phyloP scores from a whole-genome alignment of 2,329 filamentous ascomycete species.

The Celoporthe dispersa region DNA sequence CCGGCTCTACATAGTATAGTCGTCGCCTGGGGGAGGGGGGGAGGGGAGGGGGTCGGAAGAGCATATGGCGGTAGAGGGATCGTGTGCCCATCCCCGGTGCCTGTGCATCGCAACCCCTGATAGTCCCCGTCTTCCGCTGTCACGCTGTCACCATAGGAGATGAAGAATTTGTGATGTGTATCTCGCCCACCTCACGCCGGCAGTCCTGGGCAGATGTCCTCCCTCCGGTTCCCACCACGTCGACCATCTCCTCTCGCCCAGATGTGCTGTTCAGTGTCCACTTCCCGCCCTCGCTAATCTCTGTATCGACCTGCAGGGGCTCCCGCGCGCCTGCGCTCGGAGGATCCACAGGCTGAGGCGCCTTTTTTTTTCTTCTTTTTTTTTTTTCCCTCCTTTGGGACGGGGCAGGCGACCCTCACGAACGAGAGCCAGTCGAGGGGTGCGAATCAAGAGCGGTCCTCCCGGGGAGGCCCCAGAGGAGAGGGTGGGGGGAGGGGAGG shows the following conservation, averaged over 20 bases:
- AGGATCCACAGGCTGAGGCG: constrained; percentile 1
- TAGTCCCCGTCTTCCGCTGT: not conserved
- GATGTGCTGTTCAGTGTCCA: constrained; percentile 1
- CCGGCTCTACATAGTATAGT: not conserved
- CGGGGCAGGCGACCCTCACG: not conserved
- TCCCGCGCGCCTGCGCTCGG: not conserved
- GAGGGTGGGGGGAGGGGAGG: not conserved
- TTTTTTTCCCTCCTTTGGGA: not conserved
- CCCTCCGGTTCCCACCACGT: no score
- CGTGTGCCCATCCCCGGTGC: not conserved
- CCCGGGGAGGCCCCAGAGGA: not conserved
- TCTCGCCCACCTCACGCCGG: not conserved
- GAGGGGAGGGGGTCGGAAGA: no score
- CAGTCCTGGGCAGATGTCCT: not conserved
- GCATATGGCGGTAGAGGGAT: not conserved
- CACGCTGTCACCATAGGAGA: not conserved
- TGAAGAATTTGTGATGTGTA: not conserved
- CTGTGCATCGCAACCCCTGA: not conserved
- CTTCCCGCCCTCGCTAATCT: constrained; percentile 29
- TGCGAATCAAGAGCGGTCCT: not conserved
- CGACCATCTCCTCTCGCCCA: not conserved
- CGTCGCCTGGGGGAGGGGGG: no score
- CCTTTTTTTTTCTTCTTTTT: not conserved
- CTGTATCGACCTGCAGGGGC: constrained; percentile 23
- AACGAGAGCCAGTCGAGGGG: not conserved